Evolutionary conservation across 192 early-diverging fungal genomes (phyloP).

Genomic region (Dissophora ornata): DNA sequence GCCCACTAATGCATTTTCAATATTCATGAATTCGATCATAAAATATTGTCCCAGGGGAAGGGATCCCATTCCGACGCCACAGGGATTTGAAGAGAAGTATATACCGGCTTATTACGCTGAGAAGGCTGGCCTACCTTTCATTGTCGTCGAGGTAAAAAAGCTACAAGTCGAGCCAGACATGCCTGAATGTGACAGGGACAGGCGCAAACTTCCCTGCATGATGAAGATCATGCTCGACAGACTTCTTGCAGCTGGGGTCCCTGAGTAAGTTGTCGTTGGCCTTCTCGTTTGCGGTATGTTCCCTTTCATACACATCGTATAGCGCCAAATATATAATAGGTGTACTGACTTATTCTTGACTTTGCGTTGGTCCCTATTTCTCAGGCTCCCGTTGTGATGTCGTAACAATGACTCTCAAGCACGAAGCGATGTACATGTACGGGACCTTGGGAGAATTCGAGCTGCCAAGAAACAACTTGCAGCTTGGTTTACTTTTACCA

Average conservation of each 20-base stretch:
- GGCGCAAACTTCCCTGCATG: conserved; percentile 7
- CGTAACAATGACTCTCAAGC: background rate
- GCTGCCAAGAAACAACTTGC: conserved; percentile 1
- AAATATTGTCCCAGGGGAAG: background rate
- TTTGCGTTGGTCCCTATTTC: background rate
- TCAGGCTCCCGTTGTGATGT: background rate
- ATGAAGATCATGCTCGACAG: conserved; percentile 12
- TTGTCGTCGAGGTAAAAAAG: conserved; percentile 8
- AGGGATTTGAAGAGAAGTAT: conserved; percentile 8
- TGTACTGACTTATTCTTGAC: too few species aligned
- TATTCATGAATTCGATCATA: background rate
- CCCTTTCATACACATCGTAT: background rate
- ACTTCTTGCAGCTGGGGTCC: background rate
- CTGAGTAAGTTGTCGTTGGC: background rate
- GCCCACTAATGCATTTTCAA: too few species aligned
- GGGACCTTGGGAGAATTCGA: background rate
- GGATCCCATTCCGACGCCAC: background rate
- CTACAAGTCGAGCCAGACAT: background rate
- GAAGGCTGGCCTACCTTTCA: conserved; percentile 3
- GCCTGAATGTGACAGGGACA: background rate
- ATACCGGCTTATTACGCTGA: conserved; percentile 3
- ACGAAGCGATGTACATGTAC: background rate
- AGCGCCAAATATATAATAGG: too few species aligned
- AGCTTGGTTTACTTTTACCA: background rate
- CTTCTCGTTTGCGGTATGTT: background rate